Evolutionary conservation across 192 early-diverging fungal species (phyloP).

Genomic region (Thoreauomyces humboldtii): DNA sequence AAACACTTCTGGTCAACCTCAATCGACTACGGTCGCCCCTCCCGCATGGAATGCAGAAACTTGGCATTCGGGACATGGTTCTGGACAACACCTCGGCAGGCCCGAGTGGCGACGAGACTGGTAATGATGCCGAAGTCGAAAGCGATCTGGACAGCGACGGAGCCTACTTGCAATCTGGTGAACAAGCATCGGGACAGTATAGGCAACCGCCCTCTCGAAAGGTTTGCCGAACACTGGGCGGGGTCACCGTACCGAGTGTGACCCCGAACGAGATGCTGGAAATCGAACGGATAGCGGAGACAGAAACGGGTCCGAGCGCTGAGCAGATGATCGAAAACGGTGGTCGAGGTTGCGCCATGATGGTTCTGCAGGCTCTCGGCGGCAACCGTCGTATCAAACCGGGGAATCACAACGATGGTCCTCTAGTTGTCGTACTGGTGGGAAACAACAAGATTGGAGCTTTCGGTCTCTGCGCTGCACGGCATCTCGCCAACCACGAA

Average conservation of each 20-base stretch:
- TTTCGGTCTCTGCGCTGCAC: constrained; percentile 67
- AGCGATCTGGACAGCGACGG: constrained; percentile 39
- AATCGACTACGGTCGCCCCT: constrained; percentile 48
- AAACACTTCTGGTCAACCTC: constrained; percentile 67
- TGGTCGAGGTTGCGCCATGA: constrained; percentile 66
- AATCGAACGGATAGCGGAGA: constrained; percentile 55
- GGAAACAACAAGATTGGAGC: constrained; percentile 75
- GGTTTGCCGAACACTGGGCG: constrained; percentile 29
- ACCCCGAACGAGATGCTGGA: constrained; percentile 64
- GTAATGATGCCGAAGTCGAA: constrained; percentile 51
- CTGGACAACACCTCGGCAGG: constrained; percentile 43
- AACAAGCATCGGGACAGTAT: not conserved
- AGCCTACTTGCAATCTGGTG: not conserved
- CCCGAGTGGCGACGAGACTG: constrained; percentile 43
- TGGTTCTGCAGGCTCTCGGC: constrained; percentile 72
- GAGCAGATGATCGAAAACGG: constrained; percentile 80
- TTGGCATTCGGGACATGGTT: constrained; percentile 67
- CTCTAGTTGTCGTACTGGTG: constrained; percentile 66
- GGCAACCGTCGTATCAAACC: constrained; percentile 72
- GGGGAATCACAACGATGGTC: constrained; percentile 72
- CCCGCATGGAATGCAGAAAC: constrained; percentile 32
- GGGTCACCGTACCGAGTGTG: constrained; percentile 57
- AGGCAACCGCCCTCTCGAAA: constrained; percentile 23
- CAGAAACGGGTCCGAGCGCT: constrained; percentile 66
- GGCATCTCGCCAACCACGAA: constrained; percentile 78